phyloP scores from a whole-genome alignment of 2,329 filamentous ascomycete genomes.

The Alternaria hordeiaustralica region DNA sequence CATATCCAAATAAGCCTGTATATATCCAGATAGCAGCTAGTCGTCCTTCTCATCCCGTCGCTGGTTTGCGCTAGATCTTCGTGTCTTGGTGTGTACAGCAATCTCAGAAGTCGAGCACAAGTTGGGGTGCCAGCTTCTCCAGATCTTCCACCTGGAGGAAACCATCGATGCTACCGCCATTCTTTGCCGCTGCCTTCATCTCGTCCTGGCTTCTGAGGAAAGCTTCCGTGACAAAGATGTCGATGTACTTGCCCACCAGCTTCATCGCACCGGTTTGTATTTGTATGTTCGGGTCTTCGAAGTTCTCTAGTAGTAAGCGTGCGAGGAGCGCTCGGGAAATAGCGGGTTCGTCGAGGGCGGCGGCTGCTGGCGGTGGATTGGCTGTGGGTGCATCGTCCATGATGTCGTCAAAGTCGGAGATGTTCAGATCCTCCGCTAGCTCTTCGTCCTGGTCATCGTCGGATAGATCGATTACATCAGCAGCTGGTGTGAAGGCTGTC shows the following conservation, averaged over 20 bases:
- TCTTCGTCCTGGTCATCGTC: conserved; percentile 39
- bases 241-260: conserved; percentile 82
- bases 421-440: conserved; percentile 19
- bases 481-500: conserved; percentile 26
- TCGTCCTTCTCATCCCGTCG: background rate
- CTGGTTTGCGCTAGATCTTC: background rate
- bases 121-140: conserved; percentile 83
- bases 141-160: conserved; percentile 89
- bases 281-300: conserved; percentile 58
- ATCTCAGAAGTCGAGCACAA: conserved; percentile 80
- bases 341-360: conserved; percentile 36
- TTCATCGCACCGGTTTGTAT: conserved; percentile 59
- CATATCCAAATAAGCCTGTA: background rate
- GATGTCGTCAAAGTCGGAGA: conserved; percentile 40
- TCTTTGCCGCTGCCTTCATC: conserved; percentile 58
- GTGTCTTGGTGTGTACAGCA: background rate
- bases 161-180: conserved; percentile 54
- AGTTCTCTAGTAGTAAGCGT: conserved; percentile 79
- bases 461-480: conserved; percentile 38
- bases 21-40: background rate
- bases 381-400: conserved; percentile 34
- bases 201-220: conserved; percentile 79
- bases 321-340: conserved; percentile 79
- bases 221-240: conserved; percentile 89
- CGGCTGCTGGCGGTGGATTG: conserved; percentile 12